phyloP scores from a whole-genome alignment of 2,329 filamentous ascomycete species.

The Teratosphaeria nubilosa region DNA sequence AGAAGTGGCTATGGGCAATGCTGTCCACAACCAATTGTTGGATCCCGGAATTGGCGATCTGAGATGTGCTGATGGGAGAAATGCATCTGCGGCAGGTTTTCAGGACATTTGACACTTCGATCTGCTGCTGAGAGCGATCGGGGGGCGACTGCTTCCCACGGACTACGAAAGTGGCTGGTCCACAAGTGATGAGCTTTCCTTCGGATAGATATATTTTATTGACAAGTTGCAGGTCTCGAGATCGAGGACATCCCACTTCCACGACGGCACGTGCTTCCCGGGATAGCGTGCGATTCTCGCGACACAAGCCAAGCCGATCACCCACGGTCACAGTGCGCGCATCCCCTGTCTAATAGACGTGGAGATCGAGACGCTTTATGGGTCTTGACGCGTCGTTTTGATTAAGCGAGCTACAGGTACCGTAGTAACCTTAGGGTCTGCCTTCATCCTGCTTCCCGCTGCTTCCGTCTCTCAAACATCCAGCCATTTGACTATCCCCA shows the following conservation, averaged over 20 bases:
- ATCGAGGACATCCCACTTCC: background rate
- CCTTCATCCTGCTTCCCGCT: background rate
- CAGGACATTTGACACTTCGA: background rate
- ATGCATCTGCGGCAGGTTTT: background rate
- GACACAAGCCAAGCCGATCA: background rate
- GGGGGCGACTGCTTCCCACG: background rate
- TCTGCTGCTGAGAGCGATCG: background rate
- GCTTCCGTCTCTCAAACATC: background rate
- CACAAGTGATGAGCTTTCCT: background rate
- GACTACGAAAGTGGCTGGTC: background rate
- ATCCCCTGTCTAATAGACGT: background rate
- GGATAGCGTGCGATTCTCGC: background rate
- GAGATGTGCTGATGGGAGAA: background rate
- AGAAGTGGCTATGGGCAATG: background rate
- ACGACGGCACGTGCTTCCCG: background rate
- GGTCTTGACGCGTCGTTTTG: background rate
- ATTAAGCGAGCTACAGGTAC: background rate
- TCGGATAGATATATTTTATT: background rate
- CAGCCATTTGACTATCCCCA: background rate
- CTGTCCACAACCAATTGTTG: background rate
- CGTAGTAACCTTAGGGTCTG: background rate
- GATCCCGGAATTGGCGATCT: background rate
- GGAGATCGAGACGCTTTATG: background rate
- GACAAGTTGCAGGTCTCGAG: background rate
- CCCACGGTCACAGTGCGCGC: background rate